Percentiles rank a stretch among this genome's conserved stretches.
phyloP scores from a whole-genome alignment of 192 early-diverging fungal genomes.

The Bifiguratus adelaidae region DNA sequence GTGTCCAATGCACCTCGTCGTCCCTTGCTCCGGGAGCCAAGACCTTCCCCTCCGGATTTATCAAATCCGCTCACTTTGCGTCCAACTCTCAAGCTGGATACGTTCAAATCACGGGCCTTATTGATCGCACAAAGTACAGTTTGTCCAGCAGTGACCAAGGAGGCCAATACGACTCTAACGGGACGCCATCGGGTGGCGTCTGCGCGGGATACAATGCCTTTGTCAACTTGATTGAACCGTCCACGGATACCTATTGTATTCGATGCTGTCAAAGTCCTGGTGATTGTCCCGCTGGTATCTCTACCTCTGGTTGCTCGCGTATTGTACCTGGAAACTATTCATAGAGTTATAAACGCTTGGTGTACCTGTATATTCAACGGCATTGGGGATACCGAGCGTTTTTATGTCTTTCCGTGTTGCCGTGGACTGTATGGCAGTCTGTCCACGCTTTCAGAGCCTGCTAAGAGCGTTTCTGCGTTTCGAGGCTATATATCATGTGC shows the following conservation, averaged over 20 bases:
- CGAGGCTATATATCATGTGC: too few relatives aligned
- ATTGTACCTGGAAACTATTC: too few relatives aligned
- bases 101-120: slow-evolving; percentile 41
- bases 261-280: slow-evolving; percentile 21
- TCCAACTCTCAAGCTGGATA: slow-evolving; percentile 23
- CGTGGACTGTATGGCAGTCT: too few relatives aligned
- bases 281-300: too few relatives aligned
- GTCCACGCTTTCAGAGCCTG: too few relatives aligned
- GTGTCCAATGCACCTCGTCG: slow-evolving; percentile 27
- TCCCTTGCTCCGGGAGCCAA: slow-evolving; percentile 19
- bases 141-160: slow-evolving; percentile 22
- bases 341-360: too few relatives aligned
- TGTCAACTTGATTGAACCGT: slow-evolving; percentile 19
- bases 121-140: slow-evolving; percentile 19
- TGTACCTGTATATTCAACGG: too few relatives aligned
- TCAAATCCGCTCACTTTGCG: slow-evolving; percentile 29
- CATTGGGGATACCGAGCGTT: too few relatives aligned
- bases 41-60: slow-evolving; percentile 29
- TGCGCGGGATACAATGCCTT: slow-evolving; percentile 15
- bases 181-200: slow-evolving; percentile 8
- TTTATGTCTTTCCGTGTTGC: too few relatives aligned
- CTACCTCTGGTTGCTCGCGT: too few relatives aligned
- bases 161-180: slow-evolving; percentile 31
- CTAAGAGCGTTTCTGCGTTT: too few relatives aligned
- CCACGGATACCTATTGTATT: slow-evolving; percentile 12